Evolutionary conservation across 2,329 filamentous ascomycete genomes (phyloP).

Genomic region (Coniochaeta pulveracea): DNA sequence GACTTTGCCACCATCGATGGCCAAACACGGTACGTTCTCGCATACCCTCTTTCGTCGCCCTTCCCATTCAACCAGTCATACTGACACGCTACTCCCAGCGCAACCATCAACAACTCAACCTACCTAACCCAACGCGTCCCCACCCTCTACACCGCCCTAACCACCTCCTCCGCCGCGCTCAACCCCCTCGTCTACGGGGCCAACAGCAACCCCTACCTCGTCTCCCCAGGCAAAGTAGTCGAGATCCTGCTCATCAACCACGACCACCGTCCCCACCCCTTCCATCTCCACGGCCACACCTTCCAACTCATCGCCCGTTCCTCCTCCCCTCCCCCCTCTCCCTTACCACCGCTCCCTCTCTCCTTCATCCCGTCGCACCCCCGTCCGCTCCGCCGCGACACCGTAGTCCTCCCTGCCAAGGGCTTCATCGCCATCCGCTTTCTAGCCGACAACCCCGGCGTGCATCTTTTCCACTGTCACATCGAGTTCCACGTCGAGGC

Average conservation of each 20-base stretch:
- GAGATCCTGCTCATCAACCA: conserved; percentile 38
- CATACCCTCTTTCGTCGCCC: too few species aligned
- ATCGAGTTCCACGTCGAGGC: conserved; percentile 37
- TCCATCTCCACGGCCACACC: conserved; percentile 22
- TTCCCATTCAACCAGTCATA: too few species aligned
- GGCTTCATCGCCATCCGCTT: conserved; percentile 38
- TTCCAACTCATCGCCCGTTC: conserved; percentile 20
- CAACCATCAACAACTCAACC: conserved; percentile 51
- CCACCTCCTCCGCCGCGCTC: too few species aligned
- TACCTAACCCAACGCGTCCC: conserved; percentile 56
- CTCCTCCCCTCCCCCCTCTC: conserved; percentile 16
- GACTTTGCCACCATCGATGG: conserved; percentile 44
- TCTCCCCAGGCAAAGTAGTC: conserved; percentile 23
- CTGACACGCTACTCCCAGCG: conserved; percentile 44
- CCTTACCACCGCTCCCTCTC: too few species aligned
- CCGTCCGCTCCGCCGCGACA: conserved; percentile 37
- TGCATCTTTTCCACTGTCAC: conserved; percentile 37
- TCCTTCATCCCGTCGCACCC: conserved; percentile 20
- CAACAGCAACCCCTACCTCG: conserved; percentile 18
- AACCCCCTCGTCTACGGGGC: conserved; percentile 36
- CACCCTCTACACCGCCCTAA: conserved; percentile 55
- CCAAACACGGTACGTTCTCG: too few species aligned
- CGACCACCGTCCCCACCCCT: conserved; percentile 29
- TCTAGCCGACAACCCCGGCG: conserved; percentile 36
- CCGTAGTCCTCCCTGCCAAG: conserved; percentile 27